Percentiles rank a stretch among this genome's conserved stretches.
Conservation (phyloP, 768 basidiomycete species). For the Leccinum variicolor region DNA sequence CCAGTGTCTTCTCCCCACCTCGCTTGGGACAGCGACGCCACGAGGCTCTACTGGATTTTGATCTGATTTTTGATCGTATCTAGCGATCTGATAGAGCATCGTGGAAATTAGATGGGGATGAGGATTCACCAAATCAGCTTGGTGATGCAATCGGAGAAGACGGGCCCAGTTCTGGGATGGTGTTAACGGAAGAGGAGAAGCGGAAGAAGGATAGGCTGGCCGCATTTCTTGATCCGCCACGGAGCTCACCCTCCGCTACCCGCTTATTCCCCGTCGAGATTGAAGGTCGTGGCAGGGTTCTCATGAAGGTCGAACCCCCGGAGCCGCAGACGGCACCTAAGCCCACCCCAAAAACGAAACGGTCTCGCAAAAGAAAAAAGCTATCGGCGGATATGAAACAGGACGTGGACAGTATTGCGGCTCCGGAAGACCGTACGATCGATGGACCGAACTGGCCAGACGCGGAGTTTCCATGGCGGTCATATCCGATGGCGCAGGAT, state of each 20-base stretch:
- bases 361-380: constrained; percentile 50
- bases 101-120: constrained; percentile 19
- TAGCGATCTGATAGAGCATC: constrained; percentile 24
- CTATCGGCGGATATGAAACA: constrained; percentile 26
- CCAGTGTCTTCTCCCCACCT: neutral
- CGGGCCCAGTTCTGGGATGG: neutral
- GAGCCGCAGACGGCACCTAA: constrained; percentile 28
- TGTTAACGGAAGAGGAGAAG: constrained; percentile 53
- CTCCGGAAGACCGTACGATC: constrained; percentile 29
- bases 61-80: constrained; percentile 10
- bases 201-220: constrained; percentile 66
- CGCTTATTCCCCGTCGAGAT: constrained; percentile 58
- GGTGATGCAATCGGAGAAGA: constrained; percentile 14
- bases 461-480: constrained; percentile 72
- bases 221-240: constrained; percentile 54
- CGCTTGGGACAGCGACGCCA: neutral
- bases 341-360: constrained; percentile 38
- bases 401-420: constrained; percentile 13
- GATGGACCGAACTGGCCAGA: constrained; percentile 78
- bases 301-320: constrained; percentile 55
- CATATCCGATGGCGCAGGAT: constrained; percentile 53
- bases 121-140: constrained; percentile 12
- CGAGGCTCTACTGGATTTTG: constrained; percentile 6
- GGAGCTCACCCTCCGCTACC: constrained; percentile 33
- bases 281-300: constrained; percentile 65